A percentile compares a stretch with the other conserved stretches of the same genome.
Evolutionary conservation across 306 rosid species (phyloP).

Genomic region (Inga oerstediana): DNA sequence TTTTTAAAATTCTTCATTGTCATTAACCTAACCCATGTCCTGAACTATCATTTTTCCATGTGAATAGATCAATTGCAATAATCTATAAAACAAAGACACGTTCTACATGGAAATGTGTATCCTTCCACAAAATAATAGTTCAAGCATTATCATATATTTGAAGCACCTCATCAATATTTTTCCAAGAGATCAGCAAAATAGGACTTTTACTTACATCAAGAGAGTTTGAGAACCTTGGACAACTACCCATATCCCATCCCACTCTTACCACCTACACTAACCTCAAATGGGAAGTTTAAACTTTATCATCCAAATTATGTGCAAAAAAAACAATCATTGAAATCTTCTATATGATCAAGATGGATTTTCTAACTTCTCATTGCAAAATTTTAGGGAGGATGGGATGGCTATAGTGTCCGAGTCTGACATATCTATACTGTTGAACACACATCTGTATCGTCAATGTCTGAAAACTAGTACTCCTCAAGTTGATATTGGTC

Average conservation of each 20-base stretch:
- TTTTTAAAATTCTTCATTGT: neutral
- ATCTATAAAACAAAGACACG: neutral
- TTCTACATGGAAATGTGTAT: neutral
- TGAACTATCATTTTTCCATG: neutral
- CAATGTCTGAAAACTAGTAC: neutral
- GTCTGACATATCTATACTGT: neutral
- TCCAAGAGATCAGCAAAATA: neutral
- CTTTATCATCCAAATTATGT: neutral
- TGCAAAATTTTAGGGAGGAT: neutral
- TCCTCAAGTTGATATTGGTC: too few relatives aligned
- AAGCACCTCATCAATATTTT: neutral
- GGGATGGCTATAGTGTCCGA: neutral
- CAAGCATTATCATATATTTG: neutral
- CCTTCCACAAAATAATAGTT: neutral
- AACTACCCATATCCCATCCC: neutral
- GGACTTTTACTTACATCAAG: neutral
- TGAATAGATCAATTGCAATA: constrained; percentile 15
- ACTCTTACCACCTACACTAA: neutral
- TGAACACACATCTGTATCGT: neutral
- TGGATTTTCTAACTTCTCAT: neutral
- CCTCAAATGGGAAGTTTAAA: neutral
- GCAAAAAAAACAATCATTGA: neutral
- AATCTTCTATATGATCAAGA: neutral
- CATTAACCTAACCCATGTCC: neutral
- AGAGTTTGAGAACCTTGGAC: neutral